Evolutionary conservation across 177 flowering plant genomes (phyloP), one percentile per base, ranked within the genome.

Genomic region (Tripterygium wilfordii): DNA sequence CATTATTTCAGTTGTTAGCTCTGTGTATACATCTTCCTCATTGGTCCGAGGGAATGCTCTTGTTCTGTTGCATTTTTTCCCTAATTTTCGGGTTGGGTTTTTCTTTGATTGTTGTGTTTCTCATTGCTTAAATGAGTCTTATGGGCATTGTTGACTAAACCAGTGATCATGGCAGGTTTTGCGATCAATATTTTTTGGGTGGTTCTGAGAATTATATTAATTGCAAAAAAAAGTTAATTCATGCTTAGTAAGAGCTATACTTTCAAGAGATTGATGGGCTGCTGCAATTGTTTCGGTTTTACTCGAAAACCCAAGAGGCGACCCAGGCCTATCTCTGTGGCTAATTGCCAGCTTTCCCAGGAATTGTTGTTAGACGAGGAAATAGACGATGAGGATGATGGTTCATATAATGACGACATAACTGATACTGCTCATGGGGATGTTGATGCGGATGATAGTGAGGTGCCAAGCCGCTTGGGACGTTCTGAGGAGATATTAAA

Each of bases 261-360:
- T 15, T 12, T 74, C 45, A 54, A 49, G 2, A 59, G 61, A 60
- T 52, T 66, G 24, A 87, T 90, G 88, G 95, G 85, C 17, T 85
- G 96, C 57, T 86, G 86, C 60, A 64, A 83, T 47, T 89, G 95
- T 61, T 80, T 89, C 57, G 90, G 90, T 29, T 78, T 78, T 44
- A 42, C 66, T 29, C 68, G 70, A 54, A 82, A 72, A 69, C 61
- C 78, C 10, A 64, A 65, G 39, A 65, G 60, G 51, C 17, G 29
- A 13, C 12, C 43, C 40, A 65, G 63, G 49, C 62, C 74, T 15
- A 40, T 10, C 14, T 36, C 53, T 38, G 51, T 54, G 2, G 32
- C 31, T 20, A 64, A 53, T 30, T 58, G 54, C 44, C 48, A 45
- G 36, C 21, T 56, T 21, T 82, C 91, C 16, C 75, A 60, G 54